Evolutionary conservation across 176 grass and related monocot genomes (phyloP), one percentile per base, ranked within the genome.

Genomic region (Oryza rufipogon): DNA sequence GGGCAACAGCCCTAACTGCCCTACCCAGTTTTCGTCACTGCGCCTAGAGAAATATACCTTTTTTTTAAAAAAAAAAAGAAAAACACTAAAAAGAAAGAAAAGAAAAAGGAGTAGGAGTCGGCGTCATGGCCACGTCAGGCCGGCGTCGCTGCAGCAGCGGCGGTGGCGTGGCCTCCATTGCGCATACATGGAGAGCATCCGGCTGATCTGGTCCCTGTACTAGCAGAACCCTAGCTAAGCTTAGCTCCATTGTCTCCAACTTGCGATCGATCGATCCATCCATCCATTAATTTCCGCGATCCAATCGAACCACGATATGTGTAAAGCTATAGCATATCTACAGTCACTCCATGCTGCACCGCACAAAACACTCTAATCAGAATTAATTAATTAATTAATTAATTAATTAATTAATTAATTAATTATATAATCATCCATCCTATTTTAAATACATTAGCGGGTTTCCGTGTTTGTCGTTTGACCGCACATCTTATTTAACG

Each of bases 61-160:
- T 38, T 6, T 38, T 38, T 38, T 30, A 2, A 32, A 32, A 32
- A 32, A 30, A 30, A 36, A 5, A 36, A 0, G 4, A 36, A 36
- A 36, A 36, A 36, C 34, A 36, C 34, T 26, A 6, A 6, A 38
- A 38, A 38, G 36, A 38, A 38, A 38, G 6, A 38, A 38, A 38
- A 6, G 0, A 38, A 38, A 38, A 38, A 38, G 36, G 36, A 38
- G 36, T 38, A 38, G 36, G 34, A 38, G 36, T 38, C 36, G 16
- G 54, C 67, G 65, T 77, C 66, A 78, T 42, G 22, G 80, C 44
- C 67, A 84, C 66, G 87, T 81, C 80, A 54, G 75, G 7, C 42
- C 42, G 42, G 7, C 2, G 74, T 39, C 38, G 26, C 73, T 51
- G 51, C 66, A 63, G 58, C 58, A 23, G 58, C 58, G 15, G 9